A percentile compares a stretch with the other conserved stretches of the same genome.
Evolutionary conservation across 2,329 filamentous ascomycete species (phyloP).

Genomic region (Pseudogymnoascus verrucosus): DNA sequence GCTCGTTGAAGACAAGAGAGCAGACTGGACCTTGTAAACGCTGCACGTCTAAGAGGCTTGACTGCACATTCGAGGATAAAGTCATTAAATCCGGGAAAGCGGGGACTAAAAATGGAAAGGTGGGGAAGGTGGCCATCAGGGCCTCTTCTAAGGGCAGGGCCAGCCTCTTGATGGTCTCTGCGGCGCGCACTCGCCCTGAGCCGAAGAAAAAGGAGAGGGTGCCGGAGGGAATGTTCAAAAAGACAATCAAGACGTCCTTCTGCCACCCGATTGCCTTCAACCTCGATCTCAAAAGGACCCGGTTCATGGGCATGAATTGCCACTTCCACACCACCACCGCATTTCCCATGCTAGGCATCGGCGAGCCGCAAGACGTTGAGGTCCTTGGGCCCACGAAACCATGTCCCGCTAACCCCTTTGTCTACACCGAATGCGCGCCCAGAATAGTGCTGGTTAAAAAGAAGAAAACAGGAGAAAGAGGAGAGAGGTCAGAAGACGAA

Average conservation of each 20-base stretch:
- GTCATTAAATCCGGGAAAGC: background rate
- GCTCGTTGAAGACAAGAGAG: constrained; percentile 14
- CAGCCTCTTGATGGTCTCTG: background rate
- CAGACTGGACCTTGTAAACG: constrained; percentile 17
- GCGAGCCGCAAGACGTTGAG: background rate
- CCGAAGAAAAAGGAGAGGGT: background rate
- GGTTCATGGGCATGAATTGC: background rate
- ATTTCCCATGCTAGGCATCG: constrained; percentile 22
- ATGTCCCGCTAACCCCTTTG: background rate
- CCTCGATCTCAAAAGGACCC: background rate
- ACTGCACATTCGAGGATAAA: constrained; percentile 16
- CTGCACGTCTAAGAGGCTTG: constrained; percentile 12
- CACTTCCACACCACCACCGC: constrained; percentile 20
- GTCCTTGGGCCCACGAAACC: background rate
- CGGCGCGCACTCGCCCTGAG: background rate
- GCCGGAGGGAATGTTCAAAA: background rate
- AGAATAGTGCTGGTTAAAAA: too few species aligned
- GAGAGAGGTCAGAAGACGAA: too few species aligned
- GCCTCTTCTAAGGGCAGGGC: background rate
- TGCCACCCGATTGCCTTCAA: constrained; percentile 24
- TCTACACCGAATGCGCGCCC: background rate
- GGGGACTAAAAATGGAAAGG: background rate
- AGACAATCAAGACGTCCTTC: constrained; percentile 20
- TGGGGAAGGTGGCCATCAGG: background rate
- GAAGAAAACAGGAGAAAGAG: too few species aligned